Evolutionary conservation across 2,329 filamentous ascomycete species (phyloP).

Genomic region (Zymoseptoria pseudotritici): DNA sequence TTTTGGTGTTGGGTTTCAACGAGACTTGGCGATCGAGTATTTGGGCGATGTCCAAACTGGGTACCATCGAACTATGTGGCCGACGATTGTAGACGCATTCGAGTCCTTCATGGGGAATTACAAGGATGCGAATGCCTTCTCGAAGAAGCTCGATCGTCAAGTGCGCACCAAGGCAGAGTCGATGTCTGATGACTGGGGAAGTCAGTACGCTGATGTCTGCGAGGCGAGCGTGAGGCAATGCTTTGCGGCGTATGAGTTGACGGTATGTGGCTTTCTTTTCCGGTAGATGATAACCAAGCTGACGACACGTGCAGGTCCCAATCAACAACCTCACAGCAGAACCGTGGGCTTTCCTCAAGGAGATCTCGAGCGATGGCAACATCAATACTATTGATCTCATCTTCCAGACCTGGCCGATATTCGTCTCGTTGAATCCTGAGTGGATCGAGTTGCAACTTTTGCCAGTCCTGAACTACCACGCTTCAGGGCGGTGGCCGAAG

Average conservation of each 20-base stretch:
- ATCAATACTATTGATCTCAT: conserved; percentile 29
- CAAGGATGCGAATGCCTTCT: conserved; percentile 7
- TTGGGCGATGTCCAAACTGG: conserved; percentile 20
- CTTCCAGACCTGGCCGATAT: conserved; percentile 26
- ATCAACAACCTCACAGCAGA: conserved; percentile 11
- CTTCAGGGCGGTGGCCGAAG: conserved; percentile 18
- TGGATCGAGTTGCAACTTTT: conserved; percentile 16
- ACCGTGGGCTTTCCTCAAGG: conserved; percentile 45
- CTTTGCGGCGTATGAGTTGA: conserved; percentile 23
- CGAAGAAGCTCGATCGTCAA: conserved; percentile 14
- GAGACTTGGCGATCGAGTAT: conserved; percentile 19
- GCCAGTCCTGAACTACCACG: conserved; percentile 19
- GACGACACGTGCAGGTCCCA: conserved; percentile 11
- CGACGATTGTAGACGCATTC: conserved; percentile 15
- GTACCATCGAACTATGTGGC: conserved; percentile 19
- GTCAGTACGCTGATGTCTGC: conserved; percentile 23
- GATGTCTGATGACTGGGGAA: conserved; percentile 17
- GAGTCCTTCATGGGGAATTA: conserved; percentile 19
- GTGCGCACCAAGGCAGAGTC: conserved; percentile 17
- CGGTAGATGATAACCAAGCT: neutral
- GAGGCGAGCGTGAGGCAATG: conserved; percentile 23
- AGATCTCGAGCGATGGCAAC: conserved; percentile 42
- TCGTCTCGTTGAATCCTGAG: conserved; percentile 21
- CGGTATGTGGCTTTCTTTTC: conserved; percentile 5
- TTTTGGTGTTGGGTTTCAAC: conserved; percentile 20